Percentiles rank a stretch among this genome's conserved stretches.
Evolutionary conservation across 2,329 filamentous ascomycete genomes (phyloP).

Genomic region (Diaporthe sp.): DNA sequence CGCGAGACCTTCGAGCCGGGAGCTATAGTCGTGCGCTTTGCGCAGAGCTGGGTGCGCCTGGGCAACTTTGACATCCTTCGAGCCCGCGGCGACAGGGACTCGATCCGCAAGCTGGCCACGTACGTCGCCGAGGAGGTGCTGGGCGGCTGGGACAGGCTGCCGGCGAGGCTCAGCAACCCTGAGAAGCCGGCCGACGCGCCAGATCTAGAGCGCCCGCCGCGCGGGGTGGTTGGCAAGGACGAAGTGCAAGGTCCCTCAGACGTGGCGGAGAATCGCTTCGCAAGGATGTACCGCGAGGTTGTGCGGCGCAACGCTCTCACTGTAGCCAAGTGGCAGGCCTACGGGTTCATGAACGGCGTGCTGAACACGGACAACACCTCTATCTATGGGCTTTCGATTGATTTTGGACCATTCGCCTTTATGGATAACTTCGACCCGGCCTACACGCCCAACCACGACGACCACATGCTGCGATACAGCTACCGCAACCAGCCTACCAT

Average conservation of each 20-base stretch:
- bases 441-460: constrained; percentile 98
- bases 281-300: constrained; percentile 89
- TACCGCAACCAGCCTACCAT: constrained; percentile 96
- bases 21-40: constrained; percentile 92
- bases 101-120: constrained; percentile 81
- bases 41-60: constrained; percentile 90
- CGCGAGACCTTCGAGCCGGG: constrained; percentile 89
- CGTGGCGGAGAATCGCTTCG: constrained; percentile 86
- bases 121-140: constrained; percentile 93
- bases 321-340: constrained; percentile 95
- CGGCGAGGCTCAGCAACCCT: constrained; percentile 69
- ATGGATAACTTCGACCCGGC: constrained; percentile 95
- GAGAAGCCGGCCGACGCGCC: constrained; percentile 62
- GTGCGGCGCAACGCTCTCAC: constrained; percentile 87
- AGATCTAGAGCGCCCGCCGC: constrained; percentile 55
- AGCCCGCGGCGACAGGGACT: constrained; percentile 81
- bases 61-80: constrained; percentile 97
- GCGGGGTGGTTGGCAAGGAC: constrained; percentile 66
- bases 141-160: constrained; percentile 87
- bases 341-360: constrained; percentile 99
- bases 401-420: constrained; percentile 97
- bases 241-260: constrained; percentile 77
- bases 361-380: constrained; percentile 99
- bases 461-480: constrained; percentile 86
- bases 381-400: constrained; percentile 87